Base-by-base conservation (phyloP, 495 filamentous ascomycete genomes). In the Tuber magnatum region DNA sequence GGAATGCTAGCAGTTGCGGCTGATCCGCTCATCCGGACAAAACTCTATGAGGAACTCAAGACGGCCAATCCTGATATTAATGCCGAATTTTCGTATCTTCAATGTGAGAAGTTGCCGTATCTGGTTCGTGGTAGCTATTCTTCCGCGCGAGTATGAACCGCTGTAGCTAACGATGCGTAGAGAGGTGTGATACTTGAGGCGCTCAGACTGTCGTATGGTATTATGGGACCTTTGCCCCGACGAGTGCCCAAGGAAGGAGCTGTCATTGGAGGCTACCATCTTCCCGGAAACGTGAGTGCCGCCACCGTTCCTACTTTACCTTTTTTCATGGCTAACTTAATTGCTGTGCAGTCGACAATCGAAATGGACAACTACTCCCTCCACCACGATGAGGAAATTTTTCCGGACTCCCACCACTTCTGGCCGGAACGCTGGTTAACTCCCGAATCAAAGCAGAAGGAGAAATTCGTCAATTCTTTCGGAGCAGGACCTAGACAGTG, bases 351-450 rank as follows among this genome's bases (percentile, higher is more conserved):
- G 77, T 61, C 72, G 2, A 71, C 77, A 9, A 48, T 79, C 18
- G 73, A 51, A 61, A 77, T 77, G 51, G 70, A 78, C 46, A 44
- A 51, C 12, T 75, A 78, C 8, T 77, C 84, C 28, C 80, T 87
- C 46, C 85, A 87, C 71, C 83, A 85, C 68, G 82, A 86, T 73
- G 82, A 84, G 71, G 39, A 69, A 12, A 80, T 86, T 39, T 87
- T 87, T 71, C 83, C 86, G 0, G 79, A 84, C 61, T 83, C 84
- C 2, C 75, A 82, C 48, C 77, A 41, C 0, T 87, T 86, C 75
- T 79, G 80, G 7, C 86, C 86, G 8, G 85, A 87, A 42, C 82
- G 85, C 42, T 87, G 86, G 85, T 69, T 83, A n/a, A 44, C 56
- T 6, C 70, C 76, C 18, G 72, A 78, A 12, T 61, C 76, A 24